Evolutionary conservation across 176 grass and related monocot species (phyloP), one percentile per base, ranked within the genome.

Genomic region (Phoenix dactylifera): DNA sequence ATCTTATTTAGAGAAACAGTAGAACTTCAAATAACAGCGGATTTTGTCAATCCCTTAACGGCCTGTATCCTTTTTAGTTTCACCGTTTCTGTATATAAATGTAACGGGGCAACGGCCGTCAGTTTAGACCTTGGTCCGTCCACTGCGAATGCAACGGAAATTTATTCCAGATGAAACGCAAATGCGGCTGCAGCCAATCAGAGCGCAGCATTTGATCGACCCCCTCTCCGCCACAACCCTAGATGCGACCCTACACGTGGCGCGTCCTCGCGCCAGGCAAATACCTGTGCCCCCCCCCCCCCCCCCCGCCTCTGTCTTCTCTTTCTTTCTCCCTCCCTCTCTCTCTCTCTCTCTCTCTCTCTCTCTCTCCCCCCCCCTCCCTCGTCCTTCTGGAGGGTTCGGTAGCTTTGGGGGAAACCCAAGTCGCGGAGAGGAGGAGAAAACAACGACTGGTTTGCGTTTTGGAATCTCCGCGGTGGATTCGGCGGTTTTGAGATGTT

Each of bases 211-310:
- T 76, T 83, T 83, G 79, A 88, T 88, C 67, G 79, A 72, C 71
- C 25, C 28, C 17, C 23, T 82, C 72, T 79, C 58, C 29, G 24
- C 84, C 84, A 83, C 79, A 55, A 79, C 0, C 50, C 24, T 4
- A 77, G 85, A 83, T 76, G 85, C 63, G 62, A 44, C 18, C 19
- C 23, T 62, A 82, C 67, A 87, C 79, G 79, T 87, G 84, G 79
- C 79, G 50, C 15, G 16, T 17, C 57, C 22, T 4, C 24, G 24
- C 52, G 24, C 52, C 75, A 51, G 29, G 66, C 61, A 32, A 74
- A 14, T 44, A 6, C 35, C 1, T 25, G 66, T 58, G 63, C 49
- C 64, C 67, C 59, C 30, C 15, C 54, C 60, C 56, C 58, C 63
- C 25, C 19, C 22, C 7, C 22, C 23, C 16, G 71, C 30, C 28